Base-by-base conservation (phyloP, 257 asterid genomes). In the Phtheirospermum japonicum region DNA sequence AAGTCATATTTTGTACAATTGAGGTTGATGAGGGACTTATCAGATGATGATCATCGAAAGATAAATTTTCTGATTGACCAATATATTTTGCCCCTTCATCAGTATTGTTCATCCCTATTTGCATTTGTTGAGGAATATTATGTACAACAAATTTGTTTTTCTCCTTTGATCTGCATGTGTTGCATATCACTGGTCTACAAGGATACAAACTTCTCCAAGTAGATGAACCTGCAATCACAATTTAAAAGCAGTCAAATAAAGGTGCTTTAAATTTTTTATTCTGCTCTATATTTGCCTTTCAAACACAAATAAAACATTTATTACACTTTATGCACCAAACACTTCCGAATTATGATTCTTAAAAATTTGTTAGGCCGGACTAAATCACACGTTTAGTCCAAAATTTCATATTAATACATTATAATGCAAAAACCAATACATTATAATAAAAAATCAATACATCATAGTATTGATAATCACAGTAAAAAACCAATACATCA, bases 161-260 rank as follows among this genome's bases (percentile, higher is more conserved):
- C 49, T 4, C 66, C 59, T 61, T 73, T 28, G 71, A 69, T 62
- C 46, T 61, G 73, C 78, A 76, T 43, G 65, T 4, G 65, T 45
- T 65, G 71, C 76, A 77, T 4, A 65, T 46, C 9, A 50, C 57
- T 28, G 64, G 64, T 5, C 11, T 63, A 0, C 42, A 33, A 14
- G 69, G 13, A 19, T 37, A 37, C 71, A 52, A 3, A 42, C 45
- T 67, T 57, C 39, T 69, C 71, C 80, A 71, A 42, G 68, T 62
- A 7, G 76, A 66, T 2, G 66, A 17, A 33, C 60, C 77, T 74
- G 57, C 14, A 7, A 48, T 48, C 11, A 9, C 3, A 48, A 6
- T 16, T 18, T 0, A 1, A 2, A 7, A 16, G 18, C 28, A 48
- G 10, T 17, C 1, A 0, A 17, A 14, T n/a, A n/a, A n/a, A n/a